Conservation (phyloP, 108 stramenopile species). For the Fistulifera solaris region DNA sequence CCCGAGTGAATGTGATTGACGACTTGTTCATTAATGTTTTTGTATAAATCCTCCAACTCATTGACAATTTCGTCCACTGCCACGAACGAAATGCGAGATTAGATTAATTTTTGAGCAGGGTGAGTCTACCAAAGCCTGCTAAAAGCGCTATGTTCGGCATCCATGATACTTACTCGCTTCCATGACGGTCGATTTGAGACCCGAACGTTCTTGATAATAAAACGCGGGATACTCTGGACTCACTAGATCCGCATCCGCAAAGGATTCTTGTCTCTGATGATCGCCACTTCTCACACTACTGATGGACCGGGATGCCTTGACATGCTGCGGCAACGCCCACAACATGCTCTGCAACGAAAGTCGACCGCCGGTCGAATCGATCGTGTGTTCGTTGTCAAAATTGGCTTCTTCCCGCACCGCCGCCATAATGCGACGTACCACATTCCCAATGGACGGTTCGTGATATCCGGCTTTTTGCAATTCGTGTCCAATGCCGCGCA, state of each 20-base stretch:
- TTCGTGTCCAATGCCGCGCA: slow-evolving; percentile 68
- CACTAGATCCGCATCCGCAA: slow-evolving; percentile 11
- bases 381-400: slow-evolving; percentile 10
- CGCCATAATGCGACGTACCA: slow-evolving; percentile 72
- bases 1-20: slow-evolving; percentile 91
- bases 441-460: slow-evolving; percentile 79
- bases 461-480: slow-evolving; percentile 67
- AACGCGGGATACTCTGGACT: slow-evolving; percentile 35
- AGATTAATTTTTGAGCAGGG: too few relatives aligned
- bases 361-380: slow-evolving; percentile 19
- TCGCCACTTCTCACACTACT: not conserved
- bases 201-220: slow-evolving; percentile 46
- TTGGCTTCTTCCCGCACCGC: slow-evolving; percentile 69
- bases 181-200: slow-evolving; percentile 73
- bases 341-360: slow-evolving; percentile 70
- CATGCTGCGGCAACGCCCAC: slow-evolving; percentile 79
- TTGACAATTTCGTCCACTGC: slow-evolving; percentile 53
- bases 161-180: slow-evolving; percentile 62
- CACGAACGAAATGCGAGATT: too few relatives aligned
- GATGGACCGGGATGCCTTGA: slow-evolving; percentile 16
- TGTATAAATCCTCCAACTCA: slow-evolving; percentile 82
- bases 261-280: slow-evolving; percentile 20
- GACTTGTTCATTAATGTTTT: slow-evolving; percentile 84
- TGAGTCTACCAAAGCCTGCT: too few relatives aligned
- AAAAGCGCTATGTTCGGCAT: too few relatives aligned